Evolutionary conservation across 2,329 filamentous ascomycete genomes (phyloP).

Genomic region (Cercospora janseana): DNA sequence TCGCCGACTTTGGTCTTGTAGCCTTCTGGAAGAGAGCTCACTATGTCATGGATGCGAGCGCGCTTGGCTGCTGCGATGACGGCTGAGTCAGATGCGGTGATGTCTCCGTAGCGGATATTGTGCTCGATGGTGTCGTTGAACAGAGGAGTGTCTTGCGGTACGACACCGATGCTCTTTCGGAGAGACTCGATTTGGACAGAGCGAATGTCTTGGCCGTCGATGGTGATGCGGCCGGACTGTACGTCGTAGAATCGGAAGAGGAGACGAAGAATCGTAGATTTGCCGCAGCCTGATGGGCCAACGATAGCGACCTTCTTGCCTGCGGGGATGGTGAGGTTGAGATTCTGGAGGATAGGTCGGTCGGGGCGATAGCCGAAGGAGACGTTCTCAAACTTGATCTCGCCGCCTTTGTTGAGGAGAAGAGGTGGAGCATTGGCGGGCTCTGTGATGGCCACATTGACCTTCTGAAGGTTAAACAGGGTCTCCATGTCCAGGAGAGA

Average conservation of each 20-base stretch:
- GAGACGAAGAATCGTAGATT: slow-evolving; percentile 86
- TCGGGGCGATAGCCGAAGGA: slow-evolving; percentile 88
- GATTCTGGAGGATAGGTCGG: slow-evolving; percentile 79
- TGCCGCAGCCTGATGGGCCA: slow-evolving; percentile 91
- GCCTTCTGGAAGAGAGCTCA: slow-evolving; percentile 76
- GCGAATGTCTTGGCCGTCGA: slow-evolving; percentile 90
- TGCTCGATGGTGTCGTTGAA: slow-evolving; percentile 97
- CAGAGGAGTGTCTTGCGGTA: slow-evolving; percentile 92
- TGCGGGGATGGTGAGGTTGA: slow-evolving; percentile 85
- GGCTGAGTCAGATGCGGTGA: slow-evolving; percentile 70
- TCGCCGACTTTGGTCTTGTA: slow-evolving; percentile 87
- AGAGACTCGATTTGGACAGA: slow-evolving; percentile 79
- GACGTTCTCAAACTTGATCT: slow-evolving; percentile 93
- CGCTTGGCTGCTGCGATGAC: slow-evolving; percentile 76
- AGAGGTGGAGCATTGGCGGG: slow-evolving; percentile 70
- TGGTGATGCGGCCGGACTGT: slow-evolving; percentile 77
- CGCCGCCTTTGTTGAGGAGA: slow-evolving; percentile 70
- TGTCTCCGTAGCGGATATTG: slow-evolving; percentile 89
- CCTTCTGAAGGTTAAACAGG: slow-evolving; percentile 93
- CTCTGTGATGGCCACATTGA: slow-evolving; percentile 84
- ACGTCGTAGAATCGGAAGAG: slow-evolving; percentile 95
- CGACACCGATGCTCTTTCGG: slow-evolving; percentile 83
- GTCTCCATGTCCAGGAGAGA: slow-evolving; percentile 98
- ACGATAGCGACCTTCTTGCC: slow-evolving; percentile 96
- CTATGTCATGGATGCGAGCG: slow-evolving; percentile 80